phyloP scores from a whole-genome alignment of 257 asterid genomes.

The Ajuga chamaepitys region DNA sequence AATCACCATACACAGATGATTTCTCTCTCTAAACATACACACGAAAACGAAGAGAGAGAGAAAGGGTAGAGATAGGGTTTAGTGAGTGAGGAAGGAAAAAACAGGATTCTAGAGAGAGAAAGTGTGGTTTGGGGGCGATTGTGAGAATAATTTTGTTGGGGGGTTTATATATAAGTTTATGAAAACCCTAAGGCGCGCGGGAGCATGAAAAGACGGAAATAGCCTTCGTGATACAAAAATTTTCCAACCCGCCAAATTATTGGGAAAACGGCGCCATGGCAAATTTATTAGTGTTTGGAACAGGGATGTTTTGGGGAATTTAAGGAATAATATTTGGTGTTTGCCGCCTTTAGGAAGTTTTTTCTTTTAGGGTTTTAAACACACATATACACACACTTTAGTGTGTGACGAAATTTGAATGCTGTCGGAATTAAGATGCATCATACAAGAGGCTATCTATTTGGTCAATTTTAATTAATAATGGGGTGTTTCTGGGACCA shows the following conservation, averaged over 20 bases:
- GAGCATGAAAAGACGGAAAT: slow-evolving; percentile 36
- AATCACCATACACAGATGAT: not conserved
- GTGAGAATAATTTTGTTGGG: slow-evolving; percentile 29
- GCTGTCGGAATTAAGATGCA: not conserved
- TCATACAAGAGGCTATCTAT: not conserved
- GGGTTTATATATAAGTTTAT: slow-evolving; percentile 30
- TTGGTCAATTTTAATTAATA: too few species aligned
- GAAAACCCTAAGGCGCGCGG: slow-evolving; percentile 82
- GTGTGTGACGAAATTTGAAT: slow-evolving; percentile 9
- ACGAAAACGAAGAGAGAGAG: not conserved
- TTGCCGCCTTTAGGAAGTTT: slow-evolving; percentile 37
- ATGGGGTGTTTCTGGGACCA: too few species aligned
- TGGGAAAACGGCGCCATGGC: slow-evolving; percentile 24
- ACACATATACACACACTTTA: slow-evolving; percentile 6
- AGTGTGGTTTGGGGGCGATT: slow-evolving; percentile 35
- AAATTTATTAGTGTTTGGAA: not conserved
- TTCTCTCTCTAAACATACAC: not conserved
- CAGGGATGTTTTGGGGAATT: slow-evolving; percentile 28
- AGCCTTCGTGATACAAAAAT: slow-evolving; percentile 11
- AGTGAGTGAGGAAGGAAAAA: slow-evolving; percentile 22
- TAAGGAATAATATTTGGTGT: slow-evolving; percentile 22
- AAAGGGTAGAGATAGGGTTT: slow-evolving; percentile 13
- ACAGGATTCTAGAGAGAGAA: slow-evolving; percentile 23
- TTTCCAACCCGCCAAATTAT: slow-evolving; percentile 32
- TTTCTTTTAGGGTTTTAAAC: slow-evolving; percentile 1